Evolutionary conservation across 768 basidiomycete genomes (phyloP).

Genomic region (Suillus tomentosus): DNA sequence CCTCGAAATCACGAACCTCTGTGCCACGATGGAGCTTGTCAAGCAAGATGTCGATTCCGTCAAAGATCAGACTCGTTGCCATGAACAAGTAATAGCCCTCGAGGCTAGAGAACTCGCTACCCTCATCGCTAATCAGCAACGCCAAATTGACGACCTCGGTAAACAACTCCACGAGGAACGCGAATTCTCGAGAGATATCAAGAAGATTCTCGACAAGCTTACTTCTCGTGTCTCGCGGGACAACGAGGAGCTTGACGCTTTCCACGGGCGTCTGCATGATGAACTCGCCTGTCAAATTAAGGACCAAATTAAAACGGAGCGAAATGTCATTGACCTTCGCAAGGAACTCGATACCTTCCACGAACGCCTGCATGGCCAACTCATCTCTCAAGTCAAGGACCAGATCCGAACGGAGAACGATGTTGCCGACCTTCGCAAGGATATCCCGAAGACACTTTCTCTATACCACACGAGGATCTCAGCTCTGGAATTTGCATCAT

Average conservation of each 20-base stretch:
- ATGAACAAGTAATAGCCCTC: not conserved
- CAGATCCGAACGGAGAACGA: not conserved
- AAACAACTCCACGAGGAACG: conserved; percentile 2
- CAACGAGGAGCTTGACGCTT: not conserved
- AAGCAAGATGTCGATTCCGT: not conserved
- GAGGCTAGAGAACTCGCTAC: not conserved
- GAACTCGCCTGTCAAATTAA: not conserved
- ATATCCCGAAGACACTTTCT: not conserved
- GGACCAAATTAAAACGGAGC: not conserved
- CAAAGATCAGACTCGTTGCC: not conserved
- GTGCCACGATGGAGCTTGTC: not conserved
- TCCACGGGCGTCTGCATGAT: not conserved
- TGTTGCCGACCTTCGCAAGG: not conserved
- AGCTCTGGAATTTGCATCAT: not conserved
- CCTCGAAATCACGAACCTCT: not conserved
- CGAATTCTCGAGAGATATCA: not conserved
- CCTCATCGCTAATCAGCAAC: not conserved
- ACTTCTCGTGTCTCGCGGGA: not conserved
- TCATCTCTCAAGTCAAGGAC: not conserved
- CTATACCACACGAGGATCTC: not conserved
- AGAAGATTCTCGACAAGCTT: not conserved
- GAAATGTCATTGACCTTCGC: not conserved
- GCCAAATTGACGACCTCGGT: not conserved
- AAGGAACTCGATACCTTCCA: not conserved
- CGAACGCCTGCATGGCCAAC: conserved; percentile 1